phyloP scores from a whole-genome alignment of 2,329 filamentous ascomycete genomes.

The Talaromyces sp. region DNA sequence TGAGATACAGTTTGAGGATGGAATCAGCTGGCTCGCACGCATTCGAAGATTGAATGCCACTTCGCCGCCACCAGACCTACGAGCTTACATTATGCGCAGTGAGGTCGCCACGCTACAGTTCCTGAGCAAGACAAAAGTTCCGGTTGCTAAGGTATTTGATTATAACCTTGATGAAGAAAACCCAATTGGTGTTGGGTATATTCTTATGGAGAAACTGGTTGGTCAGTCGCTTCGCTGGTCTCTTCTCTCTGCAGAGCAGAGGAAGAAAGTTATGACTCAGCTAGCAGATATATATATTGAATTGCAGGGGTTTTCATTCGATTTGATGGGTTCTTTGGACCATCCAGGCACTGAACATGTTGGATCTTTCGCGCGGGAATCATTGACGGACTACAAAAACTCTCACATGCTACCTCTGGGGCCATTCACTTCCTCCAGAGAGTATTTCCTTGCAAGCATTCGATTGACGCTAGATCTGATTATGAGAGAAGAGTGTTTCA shows the following conservation, averaged over 20 bases:
- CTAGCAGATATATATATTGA: conserved; percentile 39
- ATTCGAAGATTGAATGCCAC: conserved; percentile 40
- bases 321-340: conserved; percentile 34
- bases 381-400: conserved; percentile 31
- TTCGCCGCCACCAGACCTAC: conserved; percentile 32
- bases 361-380: conserved; percentile 37
- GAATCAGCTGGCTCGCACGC: conserved; percentile 40
- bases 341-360: conserved; percentile 24
- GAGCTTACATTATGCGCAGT: conserved; percentile 32
- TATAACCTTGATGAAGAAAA: conserved; percentile 32
- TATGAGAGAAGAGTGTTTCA: conserved; percentile 33
- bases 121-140: conserved; percentile 33
- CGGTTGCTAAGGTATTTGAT: conserved; percentile 36
- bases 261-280: conserved; percentile 33
- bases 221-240: conserved; percentile 37
- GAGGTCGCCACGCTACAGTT: conserved; percentile 42
- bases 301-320: conserved; percentile 35
- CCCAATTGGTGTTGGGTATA: conserved; percentile 37
- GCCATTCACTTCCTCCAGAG: conserved; percentile 32
- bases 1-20: conserved; percentile 41
- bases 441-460: conserved; percentile 35
- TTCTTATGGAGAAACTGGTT: conserved; percentile 42
- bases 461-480: conserved; percentile 27
- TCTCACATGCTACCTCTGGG: conserved; percentile 25
- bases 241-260: conserved; percentile 30